phyloP scores from a whole-genome alignment of 108 stramenopile genomes.

The Phaeodactylum tricornutum region DNA sequence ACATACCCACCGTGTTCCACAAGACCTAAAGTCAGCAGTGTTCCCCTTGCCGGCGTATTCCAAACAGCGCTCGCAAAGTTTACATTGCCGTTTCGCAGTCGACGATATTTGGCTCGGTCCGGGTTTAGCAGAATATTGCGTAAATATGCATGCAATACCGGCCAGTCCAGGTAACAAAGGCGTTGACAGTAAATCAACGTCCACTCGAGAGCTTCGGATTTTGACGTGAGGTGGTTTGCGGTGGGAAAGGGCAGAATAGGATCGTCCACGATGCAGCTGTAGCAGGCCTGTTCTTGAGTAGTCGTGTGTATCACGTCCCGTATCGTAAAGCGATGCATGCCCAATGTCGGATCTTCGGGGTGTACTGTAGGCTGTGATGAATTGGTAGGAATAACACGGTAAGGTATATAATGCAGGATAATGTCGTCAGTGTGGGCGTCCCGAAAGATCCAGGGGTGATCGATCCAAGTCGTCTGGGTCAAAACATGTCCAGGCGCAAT shows the following conservation, averaged over 20 bases:
- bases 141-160: constrained; percentile 40
- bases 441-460: constrained; percentile 73
- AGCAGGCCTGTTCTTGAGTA: background rate
- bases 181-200: constrained; percentile 46
- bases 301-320: background rate
- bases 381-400: constrained; percentile 47
- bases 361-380: constrained; percentile 22
- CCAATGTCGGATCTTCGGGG: constrained; percentile 1
- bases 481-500: constrained; percentile 5
- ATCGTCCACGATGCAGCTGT: constrained; percentile 14
- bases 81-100: constrained; percentile 31
- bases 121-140: constrained; percentile 45
- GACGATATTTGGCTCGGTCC: constrained; percentile 42
- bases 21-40: constrained; percentile 52
- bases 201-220: constrained; percentile 35
- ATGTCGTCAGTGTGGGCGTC: constrained; percentile 13
- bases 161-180: constrained; percentile 15
- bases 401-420: constrained; percentile 59
- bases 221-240: constrained; percentile 3
- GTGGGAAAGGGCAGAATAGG: constrained; percentile 28
- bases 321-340: constrained; percentile 19
- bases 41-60: constrained; percentile 48
- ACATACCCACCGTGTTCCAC: constrained; percentile 37
- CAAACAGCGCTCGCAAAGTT: constrained; percentile 37
- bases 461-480: constrained; percentile 40